Conservation (phyloP, 257 asterid species). For the Capsicum baccatum region DNA sequence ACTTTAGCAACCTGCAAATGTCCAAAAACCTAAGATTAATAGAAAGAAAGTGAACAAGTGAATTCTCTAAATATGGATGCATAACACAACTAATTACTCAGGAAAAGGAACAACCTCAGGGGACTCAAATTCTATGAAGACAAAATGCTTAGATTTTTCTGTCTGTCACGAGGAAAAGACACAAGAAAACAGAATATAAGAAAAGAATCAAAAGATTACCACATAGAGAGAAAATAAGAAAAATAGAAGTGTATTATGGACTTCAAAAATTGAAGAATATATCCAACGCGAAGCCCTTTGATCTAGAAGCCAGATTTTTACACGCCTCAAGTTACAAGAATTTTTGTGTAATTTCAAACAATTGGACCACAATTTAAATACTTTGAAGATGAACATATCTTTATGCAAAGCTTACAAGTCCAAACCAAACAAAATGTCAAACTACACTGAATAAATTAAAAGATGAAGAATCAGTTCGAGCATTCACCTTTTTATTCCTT, state of each 20-base stretch:
- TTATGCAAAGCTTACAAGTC: neutral
- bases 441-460: neutral
- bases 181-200: neutral
- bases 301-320: neutral
- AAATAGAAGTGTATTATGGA: neutral
- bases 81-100: slow-evolving; percentile 6
- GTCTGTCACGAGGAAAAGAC: slow-evolving; percentile 55
- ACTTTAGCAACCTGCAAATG: slow-evolving; percentile 84
- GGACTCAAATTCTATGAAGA: slow-evolving; percentile 80
- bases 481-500: slow-evolving; percentile 77
- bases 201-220: neutral
- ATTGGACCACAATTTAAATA: neutral
- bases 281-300: neutral
- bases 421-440: neutral
- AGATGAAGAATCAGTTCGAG: neutral
- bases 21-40: neutral
- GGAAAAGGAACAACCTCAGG: slow-evolving; percentile 70
- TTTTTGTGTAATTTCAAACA: neutral
- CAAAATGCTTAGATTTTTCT: slow-evolving; percentile 39
- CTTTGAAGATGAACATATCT: no score
- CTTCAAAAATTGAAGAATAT: neutral
- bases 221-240: neutral
- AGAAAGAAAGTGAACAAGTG: neutral
- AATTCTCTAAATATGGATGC: neutral
- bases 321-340: neutral